A percentile compares a stretch with the other conserved stretches of the same genome.
phyloP scores from a whole-genome alignment of 495 filamentous ascomycete genomes.

The Podospora pseudocomata region DNA sequence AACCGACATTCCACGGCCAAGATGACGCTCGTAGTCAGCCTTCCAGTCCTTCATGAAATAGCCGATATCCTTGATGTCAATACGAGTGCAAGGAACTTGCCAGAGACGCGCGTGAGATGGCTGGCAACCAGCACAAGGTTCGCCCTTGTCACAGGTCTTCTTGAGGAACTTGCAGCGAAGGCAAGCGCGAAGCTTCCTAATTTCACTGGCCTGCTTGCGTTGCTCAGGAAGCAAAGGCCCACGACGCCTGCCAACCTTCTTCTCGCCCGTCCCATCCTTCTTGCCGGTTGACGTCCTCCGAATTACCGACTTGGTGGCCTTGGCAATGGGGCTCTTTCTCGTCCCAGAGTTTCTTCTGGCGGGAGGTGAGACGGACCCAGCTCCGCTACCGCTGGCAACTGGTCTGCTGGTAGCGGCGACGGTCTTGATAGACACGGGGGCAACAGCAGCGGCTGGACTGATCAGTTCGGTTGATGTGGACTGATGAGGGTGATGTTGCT shows the following conservation, averaged over 20 bases:
- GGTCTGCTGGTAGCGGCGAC: slow-evolving; percentile 50
- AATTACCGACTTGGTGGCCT: slow-evolving; percentile 75
- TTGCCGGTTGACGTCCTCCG: slow-evolving; percentile 71
- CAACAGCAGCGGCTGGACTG: slow-evolving; percentile 65
- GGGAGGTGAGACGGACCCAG: slow-evolving; percentile 62
- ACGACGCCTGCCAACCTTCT: slow-evolving; percentile 81
- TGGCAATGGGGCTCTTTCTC: slow-evolving; percentile 74
- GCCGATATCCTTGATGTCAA: slow-evolving; percentile 93
- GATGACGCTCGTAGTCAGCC: slow-evolving; percentile 87
- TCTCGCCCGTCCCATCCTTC: slow-evolving; percentile 68
- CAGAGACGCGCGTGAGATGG: slow-evolving; percentile 88
- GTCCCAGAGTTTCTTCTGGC: slow-evolving; percentile 58
- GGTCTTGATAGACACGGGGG: slow-evolving; percentile 65
- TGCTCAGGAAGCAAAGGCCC: slow-evolving; percentile 90
- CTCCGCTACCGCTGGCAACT: slow-evolving; percentile 56
- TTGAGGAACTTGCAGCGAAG: slow-evolving; percentile 96
- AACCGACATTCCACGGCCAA: slow-evolving; percentile 78
- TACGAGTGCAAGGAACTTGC: slow-evolving; percentile 93
- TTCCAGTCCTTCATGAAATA: slow-evolving; percentile 99
- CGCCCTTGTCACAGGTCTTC: slow-evolving; percentile 95
- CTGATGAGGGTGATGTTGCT: slow-evolving; percentile 42
- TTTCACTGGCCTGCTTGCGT: slow-evolving; percentile 89
- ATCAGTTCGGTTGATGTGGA: slow-evolving; percentile 47
- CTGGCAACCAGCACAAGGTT: slow-evolving; percentile 88
- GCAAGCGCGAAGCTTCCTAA: slow-evolving; percentile 86